Evolutionary conservation across 2,329 filamentous ascomycete genomes (phyloP).

Genomic region (Parascedosporium putredinis): DNA sequence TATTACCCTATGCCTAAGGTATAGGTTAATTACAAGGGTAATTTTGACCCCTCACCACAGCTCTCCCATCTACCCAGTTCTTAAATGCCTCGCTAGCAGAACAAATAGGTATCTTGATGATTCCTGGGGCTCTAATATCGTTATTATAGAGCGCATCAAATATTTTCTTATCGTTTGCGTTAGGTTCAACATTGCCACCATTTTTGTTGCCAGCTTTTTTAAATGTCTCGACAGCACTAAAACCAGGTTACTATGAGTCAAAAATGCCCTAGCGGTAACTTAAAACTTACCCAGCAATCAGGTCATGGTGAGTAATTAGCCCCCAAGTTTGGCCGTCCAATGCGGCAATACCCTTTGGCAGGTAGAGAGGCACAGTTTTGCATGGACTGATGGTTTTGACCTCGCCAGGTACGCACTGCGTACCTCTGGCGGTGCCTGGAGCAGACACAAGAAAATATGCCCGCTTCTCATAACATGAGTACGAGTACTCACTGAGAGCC

Average conservation of each 20-base stretch:
- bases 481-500: neutral
- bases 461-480: neutral
- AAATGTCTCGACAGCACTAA: neutral
- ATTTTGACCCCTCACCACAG: no score
- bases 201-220: neutral
- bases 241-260: no score
- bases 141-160: neutral
- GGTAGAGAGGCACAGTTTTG: neutral
- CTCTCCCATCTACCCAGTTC: neutral
- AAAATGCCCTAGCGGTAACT: no score
- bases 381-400: neutral
- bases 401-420: neutral
- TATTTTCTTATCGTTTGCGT: neutral
- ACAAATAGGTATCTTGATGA: neutral
- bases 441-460: conserved; percentile 1
- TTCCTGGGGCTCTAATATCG: neutral
- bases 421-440: neutral
- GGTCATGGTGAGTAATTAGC: neutral
- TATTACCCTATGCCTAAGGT: no score
- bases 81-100: neutral
- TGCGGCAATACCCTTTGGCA: neutral
- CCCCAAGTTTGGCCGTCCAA: neutral
- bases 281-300: neutral
- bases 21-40: no score
- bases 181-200: neutral